Conservation (phyloP, 306 rosid genomes). For the Acacia confusa region DNA sequence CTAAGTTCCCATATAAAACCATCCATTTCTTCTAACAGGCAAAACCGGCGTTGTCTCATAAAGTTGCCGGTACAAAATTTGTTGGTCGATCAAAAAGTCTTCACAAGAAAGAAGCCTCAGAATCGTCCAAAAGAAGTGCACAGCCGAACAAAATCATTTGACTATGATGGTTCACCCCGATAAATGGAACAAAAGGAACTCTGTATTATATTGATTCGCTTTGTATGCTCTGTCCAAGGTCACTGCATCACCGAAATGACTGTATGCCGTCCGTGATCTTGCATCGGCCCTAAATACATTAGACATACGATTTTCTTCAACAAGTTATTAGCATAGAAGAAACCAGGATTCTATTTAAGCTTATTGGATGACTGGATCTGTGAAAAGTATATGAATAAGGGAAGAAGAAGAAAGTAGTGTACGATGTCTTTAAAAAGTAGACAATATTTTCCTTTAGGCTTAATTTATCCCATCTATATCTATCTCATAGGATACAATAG, state of each 20-base stretch:
- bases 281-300: constrained; percentile 92
- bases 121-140: constrained; percentile 87
- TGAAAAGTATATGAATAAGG: too few species aligned
- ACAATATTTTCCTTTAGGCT: rapidly evolving
- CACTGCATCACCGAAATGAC: constrained; percentile 82
- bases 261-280: constrained; percentile 78
- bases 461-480: too few species aligned
- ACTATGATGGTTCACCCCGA: constrained; percentile 90
- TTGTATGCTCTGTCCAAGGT: constrained; percentile 74
- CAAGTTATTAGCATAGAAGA: constrained; percentile 91
- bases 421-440: rapidly evolving
- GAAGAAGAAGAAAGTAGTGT: too few species aligned
- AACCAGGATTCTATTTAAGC: constrained; percentile 77
- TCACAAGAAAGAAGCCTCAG: constrained; percentile 84
- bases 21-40: too few species aligned
- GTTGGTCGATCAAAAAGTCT: too few species aligned
- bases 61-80: too few species aligned
- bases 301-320: constrained; percentile 82
- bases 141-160: constrained; percentile 86
- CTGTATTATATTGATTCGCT: constrained; percentile 65
- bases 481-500: too few species aligned
- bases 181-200: constrained; percentile 87
- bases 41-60: too few species aligned
- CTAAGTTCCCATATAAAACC: too few species aligned
- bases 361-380: too few species aligned